Evolutionary conservation across 2,329 filamentous ascomycete genomes (phyloP).

Genomic region (Pseudogymnoascus sp.): DNA sequence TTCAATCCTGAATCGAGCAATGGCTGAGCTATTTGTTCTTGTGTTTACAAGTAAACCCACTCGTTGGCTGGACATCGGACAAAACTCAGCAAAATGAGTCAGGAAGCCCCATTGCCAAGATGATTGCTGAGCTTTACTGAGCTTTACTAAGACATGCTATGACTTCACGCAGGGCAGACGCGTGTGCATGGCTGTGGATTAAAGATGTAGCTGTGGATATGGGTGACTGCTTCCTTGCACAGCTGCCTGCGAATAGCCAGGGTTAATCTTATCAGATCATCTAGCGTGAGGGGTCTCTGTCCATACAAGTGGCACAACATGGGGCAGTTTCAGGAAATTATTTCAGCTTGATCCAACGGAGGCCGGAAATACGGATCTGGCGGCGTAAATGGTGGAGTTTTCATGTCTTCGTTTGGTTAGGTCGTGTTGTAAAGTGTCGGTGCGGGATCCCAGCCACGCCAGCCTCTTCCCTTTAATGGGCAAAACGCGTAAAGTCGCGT

Average conservation of each 20-base stretch:
- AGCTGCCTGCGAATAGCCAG: not conserved
- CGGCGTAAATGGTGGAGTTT: slow-evolving; percentile 1
- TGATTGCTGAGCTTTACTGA: not conserved
- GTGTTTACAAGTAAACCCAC: not conserved
- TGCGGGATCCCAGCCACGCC: not conserved
- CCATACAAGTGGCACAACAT: slow-evolving; percentile 3
- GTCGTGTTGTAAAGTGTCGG: slow-evolving; percentile 3
- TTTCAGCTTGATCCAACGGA: not conserved
- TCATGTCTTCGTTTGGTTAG: not conserved
- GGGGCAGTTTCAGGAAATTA: slow-evolving; percentile 1
- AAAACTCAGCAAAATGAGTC: not conserved
- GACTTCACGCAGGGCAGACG: not conserved
- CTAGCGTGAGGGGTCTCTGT: slow-evolving; percentile 8
- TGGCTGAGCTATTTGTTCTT: not conserved
- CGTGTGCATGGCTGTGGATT: not conserved
- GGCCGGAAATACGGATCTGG: not conserved
- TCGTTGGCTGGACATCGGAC: not conserved
- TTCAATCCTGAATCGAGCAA: not conserved
- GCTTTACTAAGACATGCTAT: not conserved
- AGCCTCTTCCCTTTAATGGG: slow-evolving; percentile 7
- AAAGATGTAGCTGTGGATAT: not conserved
- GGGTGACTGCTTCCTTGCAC: not conserved
- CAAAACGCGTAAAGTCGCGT: slow-evolving; percentile 11
- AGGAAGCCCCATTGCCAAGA: not conserved
- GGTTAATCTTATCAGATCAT: slow-evolving; percentile 9